Evolutionary conservation across 306 rosid genomes (phyloP).

Genomic region (Castanopsis chinensis): DNA sequence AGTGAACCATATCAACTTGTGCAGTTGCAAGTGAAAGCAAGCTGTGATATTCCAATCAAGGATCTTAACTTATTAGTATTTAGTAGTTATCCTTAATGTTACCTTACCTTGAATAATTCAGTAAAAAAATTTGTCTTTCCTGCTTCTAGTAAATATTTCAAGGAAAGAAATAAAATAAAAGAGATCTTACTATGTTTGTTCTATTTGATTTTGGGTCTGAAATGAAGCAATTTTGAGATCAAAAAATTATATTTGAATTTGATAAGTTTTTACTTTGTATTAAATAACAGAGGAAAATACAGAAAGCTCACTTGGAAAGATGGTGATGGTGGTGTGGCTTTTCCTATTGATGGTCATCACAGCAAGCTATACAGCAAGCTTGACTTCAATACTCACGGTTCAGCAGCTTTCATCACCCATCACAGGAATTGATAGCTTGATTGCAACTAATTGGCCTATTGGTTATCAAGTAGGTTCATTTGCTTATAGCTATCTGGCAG

Average conservation of each 20-base stretch:
- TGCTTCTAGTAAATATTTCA: neutral
- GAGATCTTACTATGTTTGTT: slow-evolving; percentile 7
- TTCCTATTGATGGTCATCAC: slow-evolving; percentile 92
- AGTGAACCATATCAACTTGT: neutral
- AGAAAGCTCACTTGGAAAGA: slow-evolving; percentile 67
- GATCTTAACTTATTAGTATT: neutral
- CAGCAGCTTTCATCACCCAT: slow-evolving; percentile 87
- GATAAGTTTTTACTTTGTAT: slow-evolving; percentile 21
- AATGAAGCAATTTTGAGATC: slow-evolving; percentile 4
- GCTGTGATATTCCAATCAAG: neutral
- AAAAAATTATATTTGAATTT: slow-evolving; percentile 18
- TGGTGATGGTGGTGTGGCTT: slow-evolving; percentile 98
- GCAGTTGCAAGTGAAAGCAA: neutral
- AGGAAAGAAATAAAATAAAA: neutral
- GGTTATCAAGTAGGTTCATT: slow-evolving; percentile 98
- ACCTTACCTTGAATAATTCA: neutral
- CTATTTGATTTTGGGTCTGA: slow-evolving; percentile 12
- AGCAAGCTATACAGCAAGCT: slow-evolving; percentile 89
- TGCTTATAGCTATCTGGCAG: slow-evolving; percentile 73
- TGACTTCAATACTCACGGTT: slow-evolving; percentile 94
- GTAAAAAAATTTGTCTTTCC: neutral
- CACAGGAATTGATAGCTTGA: slow-evolving; percentile 84
- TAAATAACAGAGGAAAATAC: slow-evolving; percentile 75
- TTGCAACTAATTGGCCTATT: slow-evolving; percentile 68
- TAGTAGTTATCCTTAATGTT: neutral